A percentile compares a stretch with the other conserved stretches of the same genome.
Evolutionary conservation across 371 early-diverging fungal species (phyloP).

Genomic region (Circinella minor): DNA sequence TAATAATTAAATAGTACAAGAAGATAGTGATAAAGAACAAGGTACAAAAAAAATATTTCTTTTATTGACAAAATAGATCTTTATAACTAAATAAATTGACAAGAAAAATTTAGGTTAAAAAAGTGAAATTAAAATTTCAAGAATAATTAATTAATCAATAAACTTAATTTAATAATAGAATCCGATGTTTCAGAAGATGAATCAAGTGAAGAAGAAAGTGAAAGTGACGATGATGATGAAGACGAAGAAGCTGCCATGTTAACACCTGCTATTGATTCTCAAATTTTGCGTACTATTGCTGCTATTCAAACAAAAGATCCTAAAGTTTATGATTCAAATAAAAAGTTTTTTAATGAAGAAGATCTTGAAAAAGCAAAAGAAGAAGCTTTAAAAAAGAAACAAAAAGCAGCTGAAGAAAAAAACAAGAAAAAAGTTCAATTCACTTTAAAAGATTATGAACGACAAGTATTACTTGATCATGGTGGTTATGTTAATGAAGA

Average conservation of each 20-base stretch:
- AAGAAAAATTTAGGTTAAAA: too few relatives aligned
- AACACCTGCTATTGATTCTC: conserved; percentile 89
- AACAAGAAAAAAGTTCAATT: conserved; percentile 55
- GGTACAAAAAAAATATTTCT: too few relatives aligned
- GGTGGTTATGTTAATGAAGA: conserved; percentile 72
- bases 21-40: too few relatives aligned
- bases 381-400: conserved; percentile 66
- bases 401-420: conserved; percentile 24
- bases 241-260: conserved; percentile 88
- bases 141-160: neutral
- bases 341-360: conserved; percentile 75
- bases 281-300: conserved; percentile 90
- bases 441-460: conserved; percentile 80
- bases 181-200: conserved; percentile 6
- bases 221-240: conserved; percentile 72
- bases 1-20: neutral
- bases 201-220: conserved; percentile 39
- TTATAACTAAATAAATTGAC: too few relatives aligned
- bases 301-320: conserved; percentile 80
- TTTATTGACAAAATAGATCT: too few relatives aligned
- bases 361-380: conserved; percentile 62
- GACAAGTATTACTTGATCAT: conserved; percentile 71
- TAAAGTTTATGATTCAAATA: conserved; percentile 78
- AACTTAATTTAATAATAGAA: too few relatives aligned
- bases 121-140: too few relatives aligned